phyloP scores from a whole-genome alignment of 371 early-diverging fungal species.

The Rhizopus delemar region DNA sequence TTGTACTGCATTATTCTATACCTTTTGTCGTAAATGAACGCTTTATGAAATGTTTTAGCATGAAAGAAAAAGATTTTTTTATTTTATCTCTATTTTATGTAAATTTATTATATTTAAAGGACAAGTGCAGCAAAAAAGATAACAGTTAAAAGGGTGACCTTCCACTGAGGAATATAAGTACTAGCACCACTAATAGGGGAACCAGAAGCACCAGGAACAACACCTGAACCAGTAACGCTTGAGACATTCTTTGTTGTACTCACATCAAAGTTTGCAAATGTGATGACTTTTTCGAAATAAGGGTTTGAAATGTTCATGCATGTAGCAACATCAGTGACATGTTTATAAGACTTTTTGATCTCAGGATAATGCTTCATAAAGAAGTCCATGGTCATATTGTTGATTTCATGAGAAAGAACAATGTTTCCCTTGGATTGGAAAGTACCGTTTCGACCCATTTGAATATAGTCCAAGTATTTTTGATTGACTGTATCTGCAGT shows the following conservation, averaged over 20 bases:
- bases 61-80: slow-evolving; percentile 2
- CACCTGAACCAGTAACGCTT: slow-evolving; percentile 37
- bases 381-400: slow-evolving; percentile 56
- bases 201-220: slow-evolving; percentile 37
- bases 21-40: slow-evolving; percentile 12
- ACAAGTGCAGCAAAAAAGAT: slow-evolving; percentile 31
- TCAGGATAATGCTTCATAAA: slow-evolving; percentile 46
- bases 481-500: slow-evolving; percentile 28
- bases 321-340: slow-evolving; percentile 51
- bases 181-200: slow-evolving; percentile 8
- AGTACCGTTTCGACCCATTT: slow-evolving; percentile 45
- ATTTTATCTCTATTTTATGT: neutral
- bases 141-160: slow-evolving; percentile 38
- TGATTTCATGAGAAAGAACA: slow-evolving; percentile 56
- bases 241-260: slow-evolving; percentile 23
- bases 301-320: slow-evolving; percentile 59
- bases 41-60: slow-evolving; percentile 3
- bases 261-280: slow-evolving; percentile 42
- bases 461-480: slow-evolving; percentile 33
- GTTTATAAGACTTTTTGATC: slow-evolving; percentile 51
- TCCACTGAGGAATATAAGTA: slow-evolving; percentile 12
- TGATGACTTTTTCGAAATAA: slow-evolving; percentile 46
- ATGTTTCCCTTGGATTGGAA: slow-evolving; percentile 36
- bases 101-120: slow-evolving; percentile 18
- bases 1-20: neutral